Conservation (phyloP, 192 early-diverging fungal species). For the Pilobolus umbonatus region DNA sequence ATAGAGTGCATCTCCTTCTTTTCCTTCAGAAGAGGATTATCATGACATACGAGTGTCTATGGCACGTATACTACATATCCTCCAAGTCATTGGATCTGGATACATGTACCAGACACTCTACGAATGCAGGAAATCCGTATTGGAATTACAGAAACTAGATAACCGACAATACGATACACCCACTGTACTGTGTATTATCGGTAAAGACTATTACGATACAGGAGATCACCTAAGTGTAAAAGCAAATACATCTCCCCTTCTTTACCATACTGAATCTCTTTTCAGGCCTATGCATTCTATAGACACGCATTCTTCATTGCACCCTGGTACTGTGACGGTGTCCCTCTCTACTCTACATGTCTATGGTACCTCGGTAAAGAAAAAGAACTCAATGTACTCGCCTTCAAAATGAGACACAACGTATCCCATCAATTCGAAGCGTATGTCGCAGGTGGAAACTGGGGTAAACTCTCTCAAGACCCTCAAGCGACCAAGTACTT, state of each 20-base stretch:
- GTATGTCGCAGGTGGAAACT: conserved; percentile 31
- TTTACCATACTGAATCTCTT: background rate
- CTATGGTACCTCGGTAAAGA: conserved; percentile 28
- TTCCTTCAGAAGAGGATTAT: too few species aligned
- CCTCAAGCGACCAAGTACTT: conserved; percentile 28
- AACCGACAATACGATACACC: conserved; percentile 29
- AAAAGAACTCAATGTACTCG: conserved; percentile 27
- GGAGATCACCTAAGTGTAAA: conserved; percentile 26
- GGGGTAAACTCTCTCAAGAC: conserved; percentile 15
- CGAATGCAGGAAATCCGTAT: conserved; percentile 15
- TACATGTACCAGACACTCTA: conserved; percentile 26
- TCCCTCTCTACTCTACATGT: conserved; percentile 30
- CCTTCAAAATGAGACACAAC: conserved; percentile 29
- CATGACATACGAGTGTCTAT: too few species aligned
- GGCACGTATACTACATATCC: conserved; percentile 15
- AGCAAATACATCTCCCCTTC: background rate
- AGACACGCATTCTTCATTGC: conserved; percentile 20
- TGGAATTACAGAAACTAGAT: conserved; percentile 25
- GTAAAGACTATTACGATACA: conserved; percentile 27
- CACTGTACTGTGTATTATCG: conserved; percentile 20
- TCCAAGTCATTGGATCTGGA: conserved; percentile 16
- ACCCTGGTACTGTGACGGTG: conserved; percentile 30
- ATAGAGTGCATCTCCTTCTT: too few species aligned
- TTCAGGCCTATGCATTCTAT: conserved; percentile 21
- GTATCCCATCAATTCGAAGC: conserved; percentile 24